Evolutionary conservation across 306 rosid genomes (phyloP).

Genomic region (Trifolium subterraneum): DNA sequence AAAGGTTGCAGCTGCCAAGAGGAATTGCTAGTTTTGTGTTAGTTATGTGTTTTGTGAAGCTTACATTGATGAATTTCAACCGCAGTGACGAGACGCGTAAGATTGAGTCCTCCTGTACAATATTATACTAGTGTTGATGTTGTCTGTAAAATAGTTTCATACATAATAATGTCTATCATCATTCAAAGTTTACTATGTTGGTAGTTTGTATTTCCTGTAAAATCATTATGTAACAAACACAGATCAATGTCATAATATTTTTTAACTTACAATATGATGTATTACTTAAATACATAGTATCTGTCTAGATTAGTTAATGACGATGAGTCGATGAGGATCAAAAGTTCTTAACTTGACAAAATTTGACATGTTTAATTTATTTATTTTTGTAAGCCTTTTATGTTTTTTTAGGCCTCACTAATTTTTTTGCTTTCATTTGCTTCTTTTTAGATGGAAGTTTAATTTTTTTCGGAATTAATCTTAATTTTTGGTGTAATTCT

Average conservation of each 20-base stretch:
- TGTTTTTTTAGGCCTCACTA: no score
- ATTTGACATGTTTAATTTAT: no score
- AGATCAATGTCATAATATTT: constrained; percentile 9
- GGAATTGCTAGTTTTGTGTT: constrained; percentile 22
- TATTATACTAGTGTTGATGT: not conserved
- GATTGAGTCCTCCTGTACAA: constrained; percentile 25
- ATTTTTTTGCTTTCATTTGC: no score
- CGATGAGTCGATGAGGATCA: no score
- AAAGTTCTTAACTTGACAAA: no score
- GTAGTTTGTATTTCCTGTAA: not conserved
- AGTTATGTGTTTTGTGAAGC: not conserved
- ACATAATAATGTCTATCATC: not conserved
- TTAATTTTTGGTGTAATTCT: no score
- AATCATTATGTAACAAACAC: constrained; percentile 1
- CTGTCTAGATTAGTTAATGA: no score
- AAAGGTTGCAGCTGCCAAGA: constrained; percentile 50
- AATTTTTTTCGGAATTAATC: no score
- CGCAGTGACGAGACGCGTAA: constrained; percentile 34
- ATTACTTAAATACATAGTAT: no score
- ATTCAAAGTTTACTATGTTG: not conserved
- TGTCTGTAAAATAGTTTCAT: constrained; percentile 30
- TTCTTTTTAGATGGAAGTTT: no score
- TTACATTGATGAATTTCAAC: constrained; percentile 12
- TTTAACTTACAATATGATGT: no score
- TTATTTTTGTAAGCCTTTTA: no score